Conservation (phyloP, 108 stramenopile species). For the Chaetoceros tenuissimus region DNA sequence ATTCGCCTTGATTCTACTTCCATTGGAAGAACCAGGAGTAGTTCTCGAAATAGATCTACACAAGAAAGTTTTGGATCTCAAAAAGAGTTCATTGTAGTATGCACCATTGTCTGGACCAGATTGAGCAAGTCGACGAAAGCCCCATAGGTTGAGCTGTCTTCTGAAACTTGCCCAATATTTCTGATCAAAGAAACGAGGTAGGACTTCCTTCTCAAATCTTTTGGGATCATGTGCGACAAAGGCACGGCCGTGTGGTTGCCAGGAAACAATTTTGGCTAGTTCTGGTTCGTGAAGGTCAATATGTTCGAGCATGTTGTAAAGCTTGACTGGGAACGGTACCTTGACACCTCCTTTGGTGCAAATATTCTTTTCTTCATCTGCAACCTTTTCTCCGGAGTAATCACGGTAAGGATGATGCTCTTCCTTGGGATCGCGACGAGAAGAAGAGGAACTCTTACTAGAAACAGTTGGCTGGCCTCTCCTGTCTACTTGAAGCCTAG, state of each 20-base stretch:
- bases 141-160: constrained; percentile 87
- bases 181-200: constrained; percentile 85
- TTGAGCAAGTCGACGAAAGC: constrained; percentile 67
- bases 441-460: too few species aligned
- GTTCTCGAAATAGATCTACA: constrained; percentile 54
- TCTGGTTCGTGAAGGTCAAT: constrained; percentile 44
- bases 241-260: constrained; percentile 37
- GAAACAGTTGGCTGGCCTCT: too few species aligned
- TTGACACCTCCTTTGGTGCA: too few species aligned
- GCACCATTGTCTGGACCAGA: constrained; percentile 60
- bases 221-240: constrained; percentile 44
- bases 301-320: too few species aligned
- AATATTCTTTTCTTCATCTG: too few species aligned
- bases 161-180: constrained; percentile 83
- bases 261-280: constrained; percentile 24
- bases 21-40: constrained; percentile 77
- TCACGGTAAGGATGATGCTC: too few species aligned
- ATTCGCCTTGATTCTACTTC: constrained; percentile 57
- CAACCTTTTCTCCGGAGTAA: too few species aligned
- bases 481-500: too few species aligned
- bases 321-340: too few species aligned
- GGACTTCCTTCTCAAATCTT: constrained; percentile 43
- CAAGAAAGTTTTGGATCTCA: constrained; percentile 50
- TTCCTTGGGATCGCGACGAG: too few species aligned
- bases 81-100: constrained; percentile 74